phyloP scores from a whole-genome alignment of 441 rosid species.

The Aquilaria agallochum region DNA sequence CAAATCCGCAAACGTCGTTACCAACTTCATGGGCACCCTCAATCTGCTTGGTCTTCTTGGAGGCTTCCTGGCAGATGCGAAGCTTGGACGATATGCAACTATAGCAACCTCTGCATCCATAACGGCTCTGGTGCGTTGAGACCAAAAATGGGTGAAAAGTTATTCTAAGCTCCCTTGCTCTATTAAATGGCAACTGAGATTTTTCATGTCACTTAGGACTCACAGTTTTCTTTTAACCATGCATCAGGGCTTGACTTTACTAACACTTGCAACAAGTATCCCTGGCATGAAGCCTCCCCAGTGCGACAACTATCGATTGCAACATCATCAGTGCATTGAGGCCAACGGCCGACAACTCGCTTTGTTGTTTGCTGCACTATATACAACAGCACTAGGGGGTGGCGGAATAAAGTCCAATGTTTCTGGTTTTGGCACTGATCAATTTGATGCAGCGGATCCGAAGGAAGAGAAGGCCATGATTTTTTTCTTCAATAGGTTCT shows the following conservation, averaged over 20 bases:
- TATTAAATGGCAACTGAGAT: background rate
- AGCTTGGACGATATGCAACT: constrained; percentile 76
- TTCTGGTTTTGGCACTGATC: constrained; percentile 88
- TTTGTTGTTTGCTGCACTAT: constrained; percentile 76
- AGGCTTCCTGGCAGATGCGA: constrained; percentile 92
- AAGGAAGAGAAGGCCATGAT: constrained; percentile 79
- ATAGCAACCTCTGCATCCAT: constrained; percentile 61
- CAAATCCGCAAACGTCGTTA: constrained; percentile 74
- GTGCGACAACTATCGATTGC: constrained; percentile 49
- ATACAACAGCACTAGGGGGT: constrained; percentile 73
- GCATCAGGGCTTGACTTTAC: constrained; percentile 57
- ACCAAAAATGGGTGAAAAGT: background rate
- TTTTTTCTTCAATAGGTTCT: constrained; percentile 93
- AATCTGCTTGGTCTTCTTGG: constrained; percentile 83
- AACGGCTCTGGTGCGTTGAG: constrained; percentile 52
- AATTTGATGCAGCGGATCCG: constrained; percentile 67
- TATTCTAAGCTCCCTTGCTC: background rate
- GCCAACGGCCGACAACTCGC: constrained; percentile 60
- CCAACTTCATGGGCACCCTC: constrained; percentile 90
- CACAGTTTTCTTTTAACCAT: background rate
- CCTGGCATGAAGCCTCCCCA: constrained; percentile 71
- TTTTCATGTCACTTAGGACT: background rate
- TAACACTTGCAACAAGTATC: constrained; percentile 68
- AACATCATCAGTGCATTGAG: constrained; percentile 64
- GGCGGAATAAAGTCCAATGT: constrained; percentile 97